phyloP scores from a whole-genome alignment of 202 grass and related monocot species.

The Schoenoplectus triqueter region DNA sequence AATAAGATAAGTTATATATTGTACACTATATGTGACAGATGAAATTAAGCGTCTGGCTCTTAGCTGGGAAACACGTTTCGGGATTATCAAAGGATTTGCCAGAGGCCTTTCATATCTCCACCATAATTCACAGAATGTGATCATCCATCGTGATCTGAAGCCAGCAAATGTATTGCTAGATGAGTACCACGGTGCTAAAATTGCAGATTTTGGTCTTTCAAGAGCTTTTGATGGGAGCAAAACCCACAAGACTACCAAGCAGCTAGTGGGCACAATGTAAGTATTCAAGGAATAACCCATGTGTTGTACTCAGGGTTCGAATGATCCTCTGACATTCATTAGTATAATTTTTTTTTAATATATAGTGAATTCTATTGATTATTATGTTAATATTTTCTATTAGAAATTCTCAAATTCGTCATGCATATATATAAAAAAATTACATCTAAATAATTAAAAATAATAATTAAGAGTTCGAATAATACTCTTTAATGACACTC shows the following conservation, averaged over 20 bases:
- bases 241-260: neutral
- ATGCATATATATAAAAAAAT: too few species aligned
- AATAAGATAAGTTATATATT: neutral
- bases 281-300: neutral
- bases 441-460: too few species aligned
- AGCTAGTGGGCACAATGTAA: neutral
- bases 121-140: slow-evolving; percentile 57
- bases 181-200: slow-evolving; percentile 66
- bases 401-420: too few species aligned
- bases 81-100: slow-evolving; percentile 59
- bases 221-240: slow-evolving; percentile 43
- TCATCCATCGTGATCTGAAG: slow-evolving; percentile 71
- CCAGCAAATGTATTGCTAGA: slow-evolving; percentile 72
- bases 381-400: too few species aligned
- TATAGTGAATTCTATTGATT: too few species aligned
- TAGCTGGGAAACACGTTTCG: slow-evolving; percentile 62
- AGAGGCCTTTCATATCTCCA: slow-evolving; percentile 71
- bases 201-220: slow-evolving; percentile 65
- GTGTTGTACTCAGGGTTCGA: neutral
- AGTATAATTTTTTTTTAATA: too few species aligned
- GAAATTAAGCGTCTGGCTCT: slow-evolving; percentile 55
- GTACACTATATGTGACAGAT: slow-evolving; percentile 21
- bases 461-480: too few species aligned
- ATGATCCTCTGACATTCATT: too few species aligned
- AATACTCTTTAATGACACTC: too few species aligned